A percentile compares a stretch with the other conserved stretches of the same genome.
These are phyloP conservation scores for Neonectria ditissima DNA, from an alignment of 2,329 filamentous ascomycete species.

Conservation along the genomic window DNA sequence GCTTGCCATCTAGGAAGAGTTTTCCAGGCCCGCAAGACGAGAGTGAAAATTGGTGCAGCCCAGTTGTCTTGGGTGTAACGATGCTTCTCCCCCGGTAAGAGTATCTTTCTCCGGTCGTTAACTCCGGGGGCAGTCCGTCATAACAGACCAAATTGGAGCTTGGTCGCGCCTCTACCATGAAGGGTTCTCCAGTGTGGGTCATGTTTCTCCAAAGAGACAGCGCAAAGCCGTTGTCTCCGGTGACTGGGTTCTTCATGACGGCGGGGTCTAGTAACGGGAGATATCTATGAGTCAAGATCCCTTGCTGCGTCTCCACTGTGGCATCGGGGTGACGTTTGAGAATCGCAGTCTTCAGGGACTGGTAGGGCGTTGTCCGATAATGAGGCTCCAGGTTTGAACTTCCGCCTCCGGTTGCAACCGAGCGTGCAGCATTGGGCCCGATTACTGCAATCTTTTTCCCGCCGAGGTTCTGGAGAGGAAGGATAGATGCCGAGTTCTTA, in stretches of 20 bases:
- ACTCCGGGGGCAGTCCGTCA: constrained; percentile 30
- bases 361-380: constrained; percentile 29
- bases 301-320: constrained; percentile 15
- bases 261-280: constrained; percentile 18
- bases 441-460: constrained; percentile 19
- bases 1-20: constrained; percentile 25
- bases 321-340: constrained; percentile 15
- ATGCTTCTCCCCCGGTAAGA: constrained; percentile 25
- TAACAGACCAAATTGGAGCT: constrained; percentile 36
- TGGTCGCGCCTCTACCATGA: constrained; percentile 29
- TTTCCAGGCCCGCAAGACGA: constrained; percentile 28
- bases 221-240: constrained; percentile 20
- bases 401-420: constrained; percentile 27
- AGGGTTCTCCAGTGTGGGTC: constrained; percentile 25
- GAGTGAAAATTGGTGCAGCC: constrained; percentile 26
- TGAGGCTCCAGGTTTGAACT: constrained; percentile 31
- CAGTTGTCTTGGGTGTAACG: constrained; percentile 26
- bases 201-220: constrained; percentile 28
- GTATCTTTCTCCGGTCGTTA: constrained; percentile 33
- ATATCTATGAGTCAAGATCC: constrained; percentile 31
- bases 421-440: constrained; percentile 28
- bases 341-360: constrained; percentile 19
- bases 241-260: constrained; percentile 29
- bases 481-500: constrained; percentile 17
- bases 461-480: constrained; percentile 10